Percentiles rank a stretch among this genome's conserved stretches.
Evolutionary conservation across 345 rosid genomes (phyloP).

Genomic region (Salix arbutifolia): DNA sequence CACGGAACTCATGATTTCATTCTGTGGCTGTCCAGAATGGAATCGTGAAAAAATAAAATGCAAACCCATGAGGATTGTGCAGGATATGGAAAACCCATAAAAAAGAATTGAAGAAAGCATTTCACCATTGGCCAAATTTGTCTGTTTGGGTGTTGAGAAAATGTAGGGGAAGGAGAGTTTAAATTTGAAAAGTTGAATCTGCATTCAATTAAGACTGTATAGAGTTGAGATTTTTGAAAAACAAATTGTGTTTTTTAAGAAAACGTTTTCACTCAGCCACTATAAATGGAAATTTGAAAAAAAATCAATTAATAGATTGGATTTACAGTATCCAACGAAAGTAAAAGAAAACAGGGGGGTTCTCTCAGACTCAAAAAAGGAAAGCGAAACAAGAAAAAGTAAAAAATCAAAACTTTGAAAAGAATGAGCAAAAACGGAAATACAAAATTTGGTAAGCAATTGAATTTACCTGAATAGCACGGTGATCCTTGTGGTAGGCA

Average conservation of each 20-base stretch:
- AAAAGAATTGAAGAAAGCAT: not conserved
- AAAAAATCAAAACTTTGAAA: not conserved
- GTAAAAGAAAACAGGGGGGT: not conserved
- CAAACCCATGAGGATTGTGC: not conserved
- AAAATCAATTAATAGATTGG: not conserved
- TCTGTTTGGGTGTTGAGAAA: not conserved
- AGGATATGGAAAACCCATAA: not conserved
- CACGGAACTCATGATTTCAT: not conserved
- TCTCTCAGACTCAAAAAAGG: not conserved
- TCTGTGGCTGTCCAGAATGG: not conserved
- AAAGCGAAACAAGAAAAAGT: not conserved
- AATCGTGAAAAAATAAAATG: not conserved
- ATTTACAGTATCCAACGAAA: not conserved
- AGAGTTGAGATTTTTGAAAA: not conserved
- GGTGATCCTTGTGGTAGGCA: slow-evolving; percentile 48
- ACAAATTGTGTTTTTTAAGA: not conserved
- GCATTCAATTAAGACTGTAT: not conserved
- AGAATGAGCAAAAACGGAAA: not conserved
- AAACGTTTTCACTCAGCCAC: not conserved
- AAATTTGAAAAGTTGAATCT: not conserved
- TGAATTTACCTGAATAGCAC: slow-evolving; percentile 46
- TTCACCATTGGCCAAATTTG: not conserved
- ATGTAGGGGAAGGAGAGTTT: not conserved
- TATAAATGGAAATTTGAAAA: not conserved
- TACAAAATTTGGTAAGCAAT: not conserved